Evolutionary conservation across 2,329 filamentous ascomycete species (phyloP), one percentile per base, ranked within the genome.

Genomic region (Gnomoniopsis sp.): DNA sequence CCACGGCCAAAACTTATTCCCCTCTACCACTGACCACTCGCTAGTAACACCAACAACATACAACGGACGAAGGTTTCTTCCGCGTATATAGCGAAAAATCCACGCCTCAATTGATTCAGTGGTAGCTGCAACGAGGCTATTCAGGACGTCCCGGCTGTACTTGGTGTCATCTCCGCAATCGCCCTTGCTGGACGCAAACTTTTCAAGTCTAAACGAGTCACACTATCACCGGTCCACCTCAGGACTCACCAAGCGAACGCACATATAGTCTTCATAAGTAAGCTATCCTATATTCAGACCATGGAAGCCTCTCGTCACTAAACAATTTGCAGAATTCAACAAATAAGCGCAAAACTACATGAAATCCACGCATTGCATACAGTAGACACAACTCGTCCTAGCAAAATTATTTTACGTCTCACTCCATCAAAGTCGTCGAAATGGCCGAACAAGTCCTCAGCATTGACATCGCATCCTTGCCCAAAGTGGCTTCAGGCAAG

Each of bases 401-500:
- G n/a, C n/a, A n/a, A n/a, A n/a, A n/a, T n/a, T n/a, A n/a, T n/a
- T n/a, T n/a, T n/a, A n/a, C n/a, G n/a, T n/a, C n/a, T n/a, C n/a
- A n/a, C n/a, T n/a, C n/a, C n/a, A n/a, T 38, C 14, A 7, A 38
- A 38, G 19, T 41, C 15, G 36, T 23, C 44, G 51, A 36, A 10
- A 62, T 62, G 60, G 15, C 60, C 36, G 57, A 56, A 33, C 60
- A 62, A 49, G 50, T 62, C 52, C 60, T 62, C 44, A 57, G 55
- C 26, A 62, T 72, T 49, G 64, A 65, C 55, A 65, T 72, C 57
- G 65, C 61, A 44, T 72, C 70, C 43, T 65, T 72, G 49, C 67
- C 67, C 57, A 67, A 68, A 66, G 52, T 72, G 47, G 67, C 70
- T 2, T 64, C 63, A 49, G 72, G 67, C 59, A 69, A 69, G 62